Evolutionary conservation across 208 protist species (phyloP), one percentile per base, ranked within the genome.

Genomic region (Crithidia mellificae): DNA sequence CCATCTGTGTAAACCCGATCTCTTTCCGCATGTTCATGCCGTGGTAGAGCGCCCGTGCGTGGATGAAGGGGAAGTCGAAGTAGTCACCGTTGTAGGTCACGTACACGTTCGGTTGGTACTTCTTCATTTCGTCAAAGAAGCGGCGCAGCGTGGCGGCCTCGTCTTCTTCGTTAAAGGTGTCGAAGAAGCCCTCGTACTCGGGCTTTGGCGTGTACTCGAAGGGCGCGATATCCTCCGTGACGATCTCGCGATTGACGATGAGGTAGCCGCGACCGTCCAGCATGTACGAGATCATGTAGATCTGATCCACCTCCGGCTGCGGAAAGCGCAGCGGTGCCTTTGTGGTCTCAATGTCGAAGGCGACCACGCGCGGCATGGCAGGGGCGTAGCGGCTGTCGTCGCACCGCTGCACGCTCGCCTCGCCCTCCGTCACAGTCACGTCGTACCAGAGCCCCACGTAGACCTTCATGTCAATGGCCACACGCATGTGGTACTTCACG

Each of bases 271-370:
- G 87, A 1, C 95, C 92, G 77, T 99, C 98, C 8, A 99, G 63
- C 98, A 99, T 99, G 86, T 99, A 99, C 4, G 99, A 99, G 58
- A 99, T 99, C 98, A 99, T 99, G 88, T 99, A 99, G 41, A 99
- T 98, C 64, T 94, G 80, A 87, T 99, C 99, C 15, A 91, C 85
- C 51, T 97, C 77, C 12, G 93, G 91, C 64, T 99, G 97, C 25
- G 99, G 99, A 78, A 99, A 99, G 73, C 98, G 99, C 44, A 99
- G 83, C 30, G 98, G 99, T 6, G 92, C 80, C 74, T 99, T 99
- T 1, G 98, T 99, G 7, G 96, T 99, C 74, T 99, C 99, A 72
- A 99, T 99, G 91, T 99, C 99, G 65, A 98, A 99, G 1, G 98
- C 97, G 30, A 90, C 89, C 2, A 98, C 83, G 2, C 80, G 78